phyloP scores from a whole-genome alignment of 495 filamentous ascomycete species.

The Talaromyces adpressus region DNA sequence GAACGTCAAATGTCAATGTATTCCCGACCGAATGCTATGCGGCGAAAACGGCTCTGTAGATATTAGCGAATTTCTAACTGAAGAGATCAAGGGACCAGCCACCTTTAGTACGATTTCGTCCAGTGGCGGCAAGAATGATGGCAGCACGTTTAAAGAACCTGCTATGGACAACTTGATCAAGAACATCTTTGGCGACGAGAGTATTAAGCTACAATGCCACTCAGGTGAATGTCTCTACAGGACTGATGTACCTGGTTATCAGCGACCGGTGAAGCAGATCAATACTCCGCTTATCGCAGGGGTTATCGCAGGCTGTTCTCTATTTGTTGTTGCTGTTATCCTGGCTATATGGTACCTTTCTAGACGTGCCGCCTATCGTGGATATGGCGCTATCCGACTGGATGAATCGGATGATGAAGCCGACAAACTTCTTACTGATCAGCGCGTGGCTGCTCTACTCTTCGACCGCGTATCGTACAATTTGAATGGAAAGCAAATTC shows the following conservation, averaged over 20 bases:
- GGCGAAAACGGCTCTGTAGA: constrained; percentile 87
- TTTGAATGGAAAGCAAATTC: constrained; percentile 80
- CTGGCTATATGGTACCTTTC: constrained; percentile 85
- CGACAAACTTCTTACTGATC: constrained; percentile 77
- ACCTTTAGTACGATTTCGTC: constrained; percentile 66
- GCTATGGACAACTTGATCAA: constrained; percentile 85
- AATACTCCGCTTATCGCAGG: constrained; percentile 95
- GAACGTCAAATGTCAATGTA: constrained; percentile 76
- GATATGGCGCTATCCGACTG: constrained; percentile 67
- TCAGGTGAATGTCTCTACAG: constrained; percentile 88
- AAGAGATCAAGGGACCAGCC: constrained; percentile 79
- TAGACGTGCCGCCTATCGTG: constrained; percentile 53
- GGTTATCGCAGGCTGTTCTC: constrained; percentile 77
- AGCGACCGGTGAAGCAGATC: constrained; percentile 84
- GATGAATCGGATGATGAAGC: constrained; percentile 90
- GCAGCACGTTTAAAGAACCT: constrained; percentile 81
- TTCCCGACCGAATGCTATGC: constrained; percentile 88
- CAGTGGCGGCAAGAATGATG: constrained; percentile 46
- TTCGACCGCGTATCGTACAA: constrained; percentile 85
- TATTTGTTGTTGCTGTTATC: constrained; percentile 84
- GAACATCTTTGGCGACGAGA: constrained; percentile 81
- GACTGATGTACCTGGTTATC: constrained; percentile 87
- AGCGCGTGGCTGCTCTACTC: constrained; percentile 81
- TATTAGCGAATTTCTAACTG: constrained; percentile 75
- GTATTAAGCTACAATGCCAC: constrained; percentile 73